Evolutionary conservation across 2,329 filamentous ascomycete genomes (phyloP).

Genomic region (Colletotrichum kahawae): DNA sequence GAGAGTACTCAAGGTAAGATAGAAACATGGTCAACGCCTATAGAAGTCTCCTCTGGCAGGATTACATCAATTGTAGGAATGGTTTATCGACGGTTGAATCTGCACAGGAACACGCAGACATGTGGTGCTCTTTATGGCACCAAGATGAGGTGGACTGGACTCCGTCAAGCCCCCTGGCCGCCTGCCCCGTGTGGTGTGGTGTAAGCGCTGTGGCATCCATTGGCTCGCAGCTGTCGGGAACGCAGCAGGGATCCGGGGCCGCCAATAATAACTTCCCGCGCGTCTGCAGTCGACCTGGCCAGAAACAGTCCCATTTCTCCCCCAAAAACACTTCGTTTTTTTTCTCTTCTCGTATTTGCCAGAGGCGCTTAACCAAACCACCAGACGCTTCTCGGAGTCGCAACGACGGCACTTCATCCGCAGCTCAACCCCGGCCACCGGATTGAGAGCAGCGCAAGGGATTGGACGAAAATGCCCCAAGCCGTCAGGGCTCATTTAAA

Average conservation of each 20-base stretch:
- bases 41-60: neutral
- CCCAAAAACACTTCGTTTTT: neutral
- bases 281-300: conserved; percentile 8
- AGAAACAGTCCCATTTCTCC: conserved; percentile 13
- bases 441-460: neutral
- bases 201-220: conserved; percentile 18
- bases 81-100: neutral
- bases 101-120: neutral
- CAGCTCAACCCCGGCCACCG: neutral
- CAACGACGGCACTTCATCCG: neutral
- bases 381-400: neutral
- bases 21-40: neutral
- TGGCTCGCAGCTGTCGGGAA: conserved; percentile 4
- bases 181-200: conserved; percentile 13
- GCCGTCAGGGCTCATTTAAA: neutral
- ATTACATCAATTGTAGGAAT: neutral
- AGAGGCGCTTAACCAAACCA: conserved; percentile 17
- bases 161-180: neutral
- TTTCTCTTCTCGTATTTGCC: neutral
- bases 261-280: conserved; percentile 25
- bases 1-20: neutral
- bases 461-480: conserved; percentile 14
- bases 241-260: neutral
- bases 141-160: neutral
- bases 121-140: neutral